phyloP scores from a whole-genome alignment of 2,329 filamentous ascomycete genomes.

The Ophiostoma sp. region DNA sequence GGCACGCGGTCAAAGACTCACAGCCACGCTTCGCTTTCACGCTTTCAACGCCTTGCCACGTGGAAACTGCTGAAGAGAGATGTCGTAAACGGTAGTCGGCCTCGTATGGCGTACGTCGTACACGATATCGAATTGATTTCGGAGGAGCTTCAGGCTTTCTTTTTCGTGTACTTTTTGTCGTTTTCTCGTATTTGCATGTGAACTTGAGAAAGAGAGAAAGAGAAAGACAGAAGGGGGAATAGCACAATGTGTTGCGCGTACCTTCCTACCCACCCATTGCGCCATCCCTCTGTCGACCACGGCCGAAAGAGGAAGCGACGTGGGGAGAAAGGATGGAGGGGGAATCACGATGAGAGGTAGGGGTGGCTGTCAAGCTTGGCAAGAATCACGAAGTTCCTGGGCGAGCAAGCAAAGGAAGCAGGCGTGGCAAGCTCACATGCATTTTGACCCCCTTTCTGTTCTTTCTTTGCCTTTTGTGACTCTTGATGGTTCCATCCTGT shows the following conservation, averaged over 20 bases:
- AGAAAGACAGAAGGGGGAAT: not conserved
- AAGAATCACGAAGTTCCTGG: not conserved
- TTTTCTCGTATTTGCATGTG: not conserved
- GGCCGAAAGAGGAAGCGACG: constrained; percentile 10
- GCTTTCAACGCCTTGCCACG: not conserved
- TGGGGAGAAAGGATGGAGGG: not conserved
- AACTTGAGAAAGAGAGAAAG: too few relatives aligned
- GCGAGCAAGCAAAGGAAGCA: not conserved
- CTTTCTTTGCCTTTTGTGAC: not conserved
- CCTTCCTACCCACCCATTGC: not conserved
- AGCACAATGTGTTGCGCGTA: not conserved
- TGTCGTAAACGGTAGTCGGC: not conserved
- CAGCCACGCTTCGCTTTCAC: not conserved
- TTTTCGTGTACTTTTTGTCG: not conserved
- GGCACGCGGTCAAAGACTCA: not conserved
- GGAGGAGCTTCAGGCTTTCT: not conserved
- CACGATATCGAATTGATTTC: not conserved
- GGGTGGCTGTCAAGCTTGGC: not conserved
- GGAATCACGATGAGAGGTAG: too few relatives aligned
- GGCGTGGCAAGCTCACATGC: not conserved
- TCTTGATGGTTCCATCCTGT: constrained; percentile 1
- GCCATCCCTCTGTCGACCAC: constrained; percentile 5
- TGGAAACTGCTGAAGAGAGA: not conserved
- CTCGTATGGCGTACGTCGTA: not conserved
- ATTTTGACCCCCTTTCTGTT: constrained; percentile 1